These are phyloP conservation scores for Claviceps spartinae DNA, from an alignment of 2,329 filamentous ascomycete species.

Conservation along the genomic window DNA sequence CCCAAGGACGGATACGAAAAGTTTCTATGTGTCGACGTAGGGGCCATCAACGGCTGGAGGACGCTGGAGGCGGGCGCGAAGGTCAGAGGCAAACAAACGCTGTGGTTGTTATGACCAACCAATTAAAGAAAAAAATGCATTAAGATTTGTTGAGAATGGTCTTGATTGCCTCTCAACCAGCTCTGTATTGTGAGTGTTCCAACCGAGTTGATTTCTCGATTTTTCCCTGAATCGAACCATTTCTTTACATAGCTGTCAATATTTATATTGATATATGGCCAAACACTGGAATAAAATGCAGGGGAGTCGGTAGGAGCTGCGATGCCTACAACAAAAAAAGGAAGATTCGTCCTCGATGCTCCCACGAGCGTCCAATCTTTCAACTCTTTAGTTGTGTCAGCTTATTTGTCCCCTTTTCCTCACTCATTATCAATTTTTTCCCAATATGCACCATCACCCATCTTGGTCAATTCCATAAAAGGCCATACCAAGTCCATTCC, in stretches of 20 bases:
- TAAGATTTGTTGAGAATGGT: too few relatives aligned
- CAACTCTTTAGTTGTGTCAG: background rate
- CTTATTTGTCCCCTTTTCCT: background rate
- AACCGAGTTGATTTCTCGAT: too few relatives aligned
- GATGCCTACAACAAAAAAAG: background rate
- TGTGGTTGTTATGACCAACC: too few relatives aligned
- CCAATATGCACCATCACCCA: background rate
- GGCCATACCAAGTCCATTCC: too few relatives aligned
- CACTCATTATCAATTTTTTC: background rate
- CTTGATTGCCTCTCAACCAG: too few relatives aligned
- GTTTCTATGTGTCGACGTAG: slow-evolving; percentile 92
- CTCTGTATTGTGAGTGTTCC: too few relatives aligned
- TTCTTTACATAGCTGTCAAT: background rate
- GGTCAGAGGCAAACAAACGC: too few relatives aligned
- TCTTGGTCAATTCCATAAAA: background rate
- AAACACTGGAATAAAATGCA: background rate
- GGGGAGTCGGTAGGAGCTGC: background rate
- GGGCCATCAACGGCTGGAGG: slow-evolving; percentile 69
- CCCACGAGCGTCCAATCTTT: background rate
- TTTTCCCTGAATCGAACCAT: background rate
- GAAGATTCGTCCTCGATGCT: background rate
- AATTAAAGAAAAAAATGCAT: too few relatives aligned
- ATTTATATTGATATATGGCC: background rate
- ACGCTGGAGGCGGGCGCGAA: slow-evolving; percentile 61
- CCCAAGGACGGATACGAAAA: slow-evolving; percentile 83